Evolutionary conservation across 1,284 basidiomycete genomes (phyloP).

Genomic region (Heterobasidion annosum): DNA sequence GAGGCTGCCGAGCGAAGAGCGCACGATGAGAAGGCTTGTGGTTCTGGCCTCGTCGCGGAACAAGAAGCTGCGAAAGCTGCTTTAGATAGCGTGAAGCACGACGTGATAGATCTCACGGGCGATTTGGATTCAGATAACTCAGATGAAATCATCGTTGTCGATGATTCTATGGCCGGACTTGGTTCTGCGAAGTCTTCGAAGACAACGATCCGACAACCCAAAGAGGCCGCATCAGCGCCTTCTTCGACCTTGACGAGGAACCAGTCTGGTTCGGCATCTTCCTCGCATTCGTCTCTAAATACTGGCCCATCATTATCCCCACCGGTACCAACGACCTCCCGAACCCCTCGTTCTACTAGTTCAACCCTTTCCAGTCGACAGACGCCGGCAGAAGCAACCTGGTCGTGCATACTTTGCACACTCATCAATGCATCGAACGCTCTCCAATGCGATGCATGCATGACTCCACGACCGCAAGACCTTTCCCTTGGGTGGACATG

Average conservation of each 20-base stretch:
- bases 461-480: constrained; percentile 20
- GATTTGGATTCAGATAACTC: constrained; percentile 22
- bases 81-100: constrained; percentile 51
- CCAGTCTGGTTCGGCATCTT: background rate
- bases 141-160: constrained; percentile 15
- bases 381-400: constrained; percentile 23
- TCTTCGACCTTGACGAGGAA: background rate
- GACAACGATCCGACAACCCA: background rate
- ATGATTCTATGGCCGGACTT: constrained; percentile 14
- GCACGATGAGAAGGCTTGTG: constrained; percentile 66
- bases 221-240: background rate
- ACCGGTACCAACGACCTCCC: background rate
- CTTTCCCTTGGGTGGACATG: constrained; percentile 54
- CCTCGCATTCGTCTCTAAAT: background rate
- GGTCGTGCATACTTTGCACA: constrained; percentile 70
- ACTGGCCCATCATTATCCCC: background rate
- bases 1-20: constrained; percentile 77
- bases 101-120: constrained; percentile 53
- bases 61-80: constrained; percentile 66
- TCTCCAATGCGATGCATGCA: constrained; percentile 59
- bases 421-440: constrained; percentile 46
- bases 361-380: constrained; percentile 5
- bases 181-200: constrained; percentile 8
- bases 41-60: constrained; percentile 46
- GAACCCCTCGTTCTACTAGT: constrained; percentile 2